Evolutionary conservation across 2,329 filamentous ascomycete genomes (phyloP).

Genomic region (Pseudopyrenochaeta lycopersici): DNA sequence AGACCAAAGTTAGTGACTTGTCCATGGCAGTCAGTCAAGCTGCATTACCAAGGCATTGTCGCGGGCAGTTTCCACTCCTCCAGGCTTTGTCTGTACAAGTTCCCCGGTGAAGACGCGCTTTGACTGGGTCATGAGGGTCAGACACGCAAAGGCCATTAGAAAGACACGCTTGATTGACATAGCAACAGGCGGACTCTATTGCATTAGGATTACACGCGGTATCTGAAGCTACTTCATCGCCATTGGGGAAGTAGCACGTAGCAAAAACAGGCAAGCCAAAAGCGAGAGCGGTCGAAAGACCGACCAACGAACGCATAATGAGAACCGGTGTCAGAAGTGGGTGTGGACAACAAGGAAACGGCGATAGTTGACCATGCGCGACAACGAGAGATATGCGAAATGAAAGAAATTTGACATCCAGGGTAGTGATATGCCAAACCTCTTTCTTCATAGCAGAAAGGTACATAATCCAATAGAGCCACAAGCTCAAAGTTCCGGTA

Average conservation of each 20-base stretch:
- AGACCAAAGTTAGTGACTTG: conserved; percentile 2
- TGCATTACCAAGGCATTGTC: conserved; percentile 28
- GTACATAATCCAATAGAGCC: not conserved
- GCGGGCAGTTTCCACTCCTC: conserved; percentile 35
- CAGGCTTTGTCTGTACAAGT: conserved; percentile 39
- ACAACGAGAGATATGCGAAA: not conserved
- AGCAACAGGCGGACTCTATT: conserved; percentile 36
- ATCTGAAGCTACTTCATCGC: conserved; percentile 11
- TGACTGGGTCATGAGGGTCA: conserved; percentile 28
- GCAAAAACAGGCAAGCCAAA: conserved; percentile 9
- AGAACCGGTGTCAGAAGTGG: too few relatives aligned
- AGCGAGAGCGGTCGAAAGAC: too few relatives aligned
- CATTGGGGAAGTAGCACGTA: conserved; percentile 28
- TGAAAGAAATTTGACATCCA: not conserved
- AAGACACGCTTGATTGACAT: conserved; percentile 39
- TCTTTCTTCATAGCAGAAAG: not conserved
- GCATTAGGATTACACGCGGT: conserved; percentile 27
- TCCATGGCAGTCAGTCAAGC: not conserved
- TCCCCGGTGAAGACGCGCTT: conserved; percentile 32
- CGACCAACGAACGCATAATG: too few relatives aligned
- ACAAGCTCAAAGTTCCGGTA: not conserved
- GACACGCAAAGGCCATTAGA: conserved; percentile 41
- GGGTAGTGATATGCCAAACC: not conserved
- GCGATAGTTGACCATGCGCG: too few relatives aligned
- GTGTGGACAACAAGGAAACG: too few relatives aligned